Evolutionary conservation across 257 asterid species (phyloP).

Genomic region (Petunia axillaris): DNA sequence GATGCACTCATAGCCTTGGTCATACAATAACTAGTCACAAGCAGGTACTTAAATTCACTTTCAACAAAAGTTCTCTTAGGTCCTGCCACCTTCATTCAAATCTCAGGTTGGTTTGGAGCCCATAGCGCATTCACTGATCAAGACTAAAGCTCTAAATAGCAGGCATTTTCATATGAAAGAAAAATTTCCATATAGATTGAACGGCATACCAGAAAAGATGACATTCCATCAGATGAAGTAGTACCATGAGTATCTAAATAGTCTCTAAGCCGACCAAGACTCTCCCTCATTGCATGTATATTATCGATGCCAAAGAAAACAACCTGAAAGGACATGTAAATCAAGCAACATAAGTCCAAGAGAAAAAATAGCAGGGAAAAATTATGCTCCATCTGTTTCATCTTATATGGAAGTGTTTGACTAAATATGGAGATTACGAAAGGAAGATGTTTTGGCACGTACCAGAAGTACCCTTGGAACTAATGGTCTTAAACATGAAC

Average conservation of each 20-base stretch:
- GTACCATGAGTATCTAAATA: slow-evolving; percentile 96
- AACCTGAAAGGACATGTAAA: slow-evolving; percentile 52
- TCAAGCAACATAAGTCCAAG: slow-evolving; percentile 24
- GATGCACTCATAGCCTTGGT: slow-evolving; percentile 13
- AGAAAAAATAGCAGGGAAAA: not conserved
- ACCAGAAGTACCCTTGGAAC: not conserved
- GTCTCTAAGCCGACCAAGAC: slow-evolving; percentile 88
- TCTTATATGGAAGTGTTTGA: not conserved
- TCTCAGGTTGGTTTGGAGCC: not conserved
- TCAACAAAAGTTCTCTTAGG: not conserved
- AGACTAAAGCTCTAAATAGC: not conserved
- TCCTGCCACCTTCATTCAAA: slow-evolving; percentile 16
- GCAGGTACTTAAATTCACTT: not conserved
- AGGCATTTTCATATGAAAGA: not conserved
- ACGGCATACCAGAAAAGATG: slow-evolving; percentile 79
- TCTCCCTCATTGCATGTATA: slow-evolving; percentile 97
- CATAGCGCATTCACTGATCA: not conserved
- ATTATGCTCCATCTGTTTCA: not conserved
- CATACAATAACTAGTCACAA: slow-evolving; percentile 2
- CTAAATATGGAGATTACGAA: not conserved
- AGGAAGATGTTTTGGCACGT: slow-evolving; percentile 7
- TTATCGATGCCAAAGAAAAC: slow-evolving; percentile 98
- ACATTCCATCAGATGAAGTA: slow-evolving; percentile 92
- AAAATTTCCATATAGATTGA: slow-evolving; percentile 27
- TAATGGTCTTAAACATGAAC: not conserved